A percentile compares a stretch with the other conserved stretches of the same genome.
These are phyloP conservation scores for Dunaliella primolecta DNA, from an alignment of 139 green algal genomes.

Conservation along the genomic window DNA sequence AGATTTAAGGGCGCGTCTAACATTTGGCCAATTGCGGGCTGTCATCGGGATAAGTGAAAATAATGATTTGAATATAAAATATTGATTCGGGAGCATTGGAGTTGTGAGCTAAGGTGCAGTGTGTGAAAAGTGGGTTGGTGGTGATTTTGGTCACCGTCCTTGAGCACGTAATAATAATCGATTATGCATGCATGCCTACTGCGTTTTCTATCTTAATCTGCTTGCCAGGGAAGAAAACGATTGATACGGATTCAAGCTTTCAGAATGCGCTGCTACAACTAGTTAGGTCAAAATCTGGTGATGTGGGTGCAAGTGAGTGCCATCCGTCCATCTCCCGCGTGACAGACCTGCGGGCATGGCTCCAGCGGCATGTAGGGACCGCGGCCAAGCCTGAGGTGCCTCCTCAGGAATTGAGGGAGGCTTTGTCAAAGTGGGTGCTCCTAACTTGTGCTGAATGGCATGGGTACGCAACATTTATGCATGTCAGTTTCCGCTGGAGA, in stretches of 20 bases:
- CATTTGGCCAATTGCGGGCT: neutral
- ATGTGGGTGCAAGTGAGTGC: neutral
- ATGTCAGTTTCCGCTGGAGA: no score
- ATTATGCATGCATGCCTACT: neutral
- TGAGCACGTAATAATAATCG: neutral
- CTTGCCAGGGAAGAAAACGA: neutral
- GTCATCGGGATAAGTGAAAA: no score
- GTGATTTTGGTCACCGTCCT: neutral
- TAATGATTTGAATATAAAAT: neutral
- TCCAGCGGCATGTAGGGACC: neutral
- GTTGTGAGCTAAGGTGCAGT: no score
- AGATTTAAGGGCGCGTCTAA: neutral
- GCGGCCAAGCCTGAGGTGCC: neutral
- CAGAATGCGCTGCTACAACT: neutral
- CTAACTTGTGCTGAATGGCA: no score
- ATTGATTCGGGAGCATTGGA: no score
- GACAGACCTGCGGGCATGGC: neutral
- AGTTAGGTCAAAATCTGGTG: neutral
- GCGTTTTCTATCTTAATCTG: neutral
- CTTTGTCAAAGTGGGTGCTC: neutral
- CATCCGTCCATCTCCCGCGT: neutral
- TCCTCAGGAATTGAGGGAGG: neutral
- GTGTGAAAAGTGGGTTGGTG: no score
- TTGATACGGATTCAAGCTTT: neutral
- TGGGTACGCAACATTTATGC: no score